A percentile compares a stretch with the other conserved stretches of the same genome.
These are phyloP conservation scores for Endocalyx cinctus DNA, from an alignment of 2,329 filamentous ascomycete genomes.

Conservation along the genomic window DNA sequence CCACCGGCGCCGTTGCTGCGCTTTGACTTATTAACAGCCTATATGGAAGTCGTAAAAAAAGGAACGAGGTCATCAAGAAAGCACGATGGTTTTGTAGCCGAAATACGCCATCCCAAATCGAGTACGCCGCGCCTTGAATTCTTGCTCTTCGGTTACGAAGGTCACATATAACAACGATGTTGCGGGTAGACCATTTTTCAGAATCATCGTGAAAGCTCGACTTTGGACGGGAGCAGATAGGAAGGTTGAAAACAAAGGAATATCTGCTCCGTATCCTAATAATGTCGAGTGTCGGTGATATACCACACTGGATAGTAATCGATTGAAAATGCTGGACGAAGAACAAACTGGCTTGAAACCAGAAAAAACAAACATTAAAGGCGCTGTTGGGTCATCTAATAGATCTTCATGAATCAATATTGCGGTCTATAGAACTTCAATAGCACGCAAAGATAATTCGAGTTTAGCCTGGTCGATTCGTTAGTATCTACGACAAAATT, in stretches of 20 bases:
- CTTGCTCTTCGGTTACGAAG: too few relatives aligned
- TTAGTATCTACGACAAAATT: too few relatives aligned
- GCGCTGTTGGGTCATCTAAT: constrained; percentile 18
- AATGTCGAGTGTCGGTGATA: too few relatives aligned
- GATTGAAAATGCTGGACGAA: constrained; percentile 13
- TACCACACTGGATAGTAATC: too few relatives aligned
- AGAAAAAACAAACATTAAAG: constrained; percentile 25
- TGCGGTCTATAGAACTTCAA: constrained; percentile 27
- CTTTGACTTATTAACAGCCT: constrained; percentile 30
- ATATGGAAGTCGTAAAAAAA: constrained; percentile 24
- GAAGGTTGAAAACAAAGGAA: too few relatives aligned
- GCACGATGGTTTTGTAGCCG: constrained; percentile 20
- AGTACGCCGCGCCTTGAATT: too few relatives aligned
- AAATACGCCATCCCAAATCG: constrained; percentile 18
- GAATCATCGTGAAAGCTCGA: too few relatives aligned
- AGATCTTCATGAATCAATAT: constrained; percentile 21
- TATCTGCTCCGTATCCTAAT: too few relatives aligned
- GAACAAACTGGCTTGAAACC: constrained; percentile 11
- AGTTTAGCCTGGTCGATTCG: constrained; percentile 20
- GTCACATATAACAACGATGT: too few relatives aligned
- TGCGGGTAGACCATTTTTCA: constrained; percentile 8
- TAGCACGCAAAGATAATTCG: constrained; percentile 17
- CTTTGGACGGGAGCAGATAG: too few relatives aligned
- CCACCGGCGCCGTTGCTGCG: constrained; percentile 28
- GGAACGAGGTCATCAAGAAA: too few relatives aligned